Conservation (phyloP, 2,329 filamentous ascomycete genomes). For the Colletotrichum euphorbiae region DNA sequence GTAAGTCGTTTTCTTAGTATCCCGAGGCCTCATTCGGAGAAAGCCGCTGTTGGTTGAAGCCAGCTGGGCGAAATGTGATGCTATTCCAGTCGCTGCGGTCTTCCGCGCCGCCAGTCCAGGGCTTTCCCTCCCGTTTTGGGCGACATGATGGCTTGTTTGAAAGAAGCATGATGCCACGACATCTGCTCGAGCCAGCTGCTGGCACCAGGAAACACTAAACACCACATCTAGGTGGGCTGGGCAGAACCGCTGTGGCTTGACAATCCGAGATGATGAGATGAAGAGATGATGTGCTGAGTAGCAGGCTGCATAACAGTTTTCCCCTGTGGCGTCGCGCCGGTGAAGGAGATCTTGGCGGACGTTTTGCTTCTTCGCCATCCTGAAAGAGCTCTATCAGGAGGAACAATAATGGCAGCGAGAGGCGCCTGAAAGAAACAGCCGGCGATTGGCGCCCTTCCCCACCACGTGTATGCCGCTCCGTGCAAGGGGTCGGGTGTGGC, state of each 20-base stretch:
- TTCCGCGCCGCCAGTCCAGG: background rate
- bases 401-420: constrained; percentile 16
- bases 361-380: constrained; percentile 21
- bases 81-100: constrained; percentile 17
- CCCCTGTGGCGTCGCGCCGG: constrained; percentile 32
- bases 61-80: constrained; percentile 11
- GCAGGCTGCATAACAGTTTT: constrained; percentile 3
- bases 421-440: constrained; percentile 10
- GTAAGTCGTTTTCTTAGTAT: background rate
- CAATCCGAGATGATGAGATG: constrained; percentile 9
- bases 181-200: constrained; percentile 10
- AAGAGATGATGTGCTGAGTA: constrained; percentile 6
- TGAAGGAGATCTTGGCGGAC: constrained; percentile 15
- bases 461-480: constrained; percentile 28
- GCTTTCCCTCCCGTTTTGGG: background rate
- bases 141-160: constrained; percentile 23
- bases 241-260: constrained; percentile 26
- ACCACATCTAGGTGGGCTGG: background rate
- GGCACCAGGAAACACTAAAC: background rate
- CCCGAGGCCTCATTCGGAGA: background rate
- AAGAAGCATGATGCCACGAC: constrained; percentile 21
- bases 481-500: constrained; percentile 28
- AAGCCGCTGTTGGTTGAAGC: background rate
- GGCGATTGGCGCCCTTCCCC: constrained; percentile 16
- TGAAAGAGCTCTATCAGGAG: constrained; percentile 16